These are phyloP conservation scores for Alternaria sp. DNA, from an alignment of 2,329 filamentous ascomycete genomes.

Conservation along the genomic window DNA sequence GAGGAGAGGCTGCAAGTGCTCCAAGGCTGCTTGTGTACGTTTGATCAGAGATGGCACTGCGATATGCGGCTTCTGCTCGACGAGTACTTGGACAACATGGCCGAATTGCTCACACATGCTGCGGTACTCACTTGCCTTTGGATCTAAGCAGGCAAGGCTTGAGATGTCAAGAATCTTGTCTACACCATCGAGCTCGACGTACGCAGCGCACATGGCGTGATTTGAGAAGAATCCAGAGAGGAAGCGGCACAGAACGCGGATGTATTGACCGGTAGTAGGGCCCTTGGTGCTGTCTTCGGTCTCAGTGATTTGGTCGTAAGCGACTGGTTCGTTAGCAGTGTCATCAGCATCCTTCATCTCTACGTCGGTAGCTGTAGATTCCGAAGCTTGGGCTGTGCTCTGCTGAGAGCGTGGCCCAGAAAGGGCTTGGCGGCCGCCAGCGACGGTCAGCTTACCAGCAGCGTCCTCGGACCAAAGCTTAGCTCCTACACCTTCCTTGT, in stretches of 20 bases:
- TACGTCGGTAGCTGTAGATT: conserved; percentile 54
- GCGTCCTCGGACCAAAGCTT: conserved; percentile 74
- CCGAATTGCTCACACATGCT: conserved; percentile 74
- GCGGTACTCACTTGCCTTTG: conserved; percentile 68
- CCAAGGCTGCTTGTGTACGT: conserved; percentile 74
- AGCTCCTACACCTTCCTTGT: conserved; percentile 74
- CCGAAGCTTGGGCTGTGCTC: conserved; percentile 21
- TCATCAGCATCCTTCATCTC: conserved; percentile 67
- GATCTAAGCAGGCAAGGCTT: conserved; percentile 80
- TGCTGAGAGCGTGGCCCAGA: conserved; percentile 53
- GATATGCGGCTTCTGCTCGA: conserved; percentile 81
- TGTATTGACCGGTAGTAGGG: conserved; percentile 70
- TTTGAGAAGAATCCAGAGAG: conserved; percentile 80
- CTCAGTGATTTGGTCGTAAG: conserved; percentile 53
- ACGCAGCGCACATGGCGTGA: conserved; percentile 72
- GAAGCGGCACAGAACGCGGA: conserved; percentile 80
- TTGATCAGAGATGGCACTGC: conserved; percentile 82
- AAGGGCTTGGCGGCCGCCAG: conserved; percentile 61
- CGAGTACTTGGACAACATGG: conserved; percentile 76
- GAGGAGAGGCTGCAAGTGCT: conserved; percentile 72
- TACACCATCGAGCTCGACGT: conserved; percentile 81
- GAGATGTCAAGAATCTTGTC: conserved; percentile 86
- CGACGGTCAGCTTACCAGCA: conserved; percentile 66
- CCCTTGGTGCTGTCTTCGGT: conserved; percentile 61
- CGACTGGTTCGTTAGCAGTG: conserved; percentile 33